Conservation (phyloP, 2,329 filamentous ascomycete genomes). For the Paramyrothecium sp. region DNA sequence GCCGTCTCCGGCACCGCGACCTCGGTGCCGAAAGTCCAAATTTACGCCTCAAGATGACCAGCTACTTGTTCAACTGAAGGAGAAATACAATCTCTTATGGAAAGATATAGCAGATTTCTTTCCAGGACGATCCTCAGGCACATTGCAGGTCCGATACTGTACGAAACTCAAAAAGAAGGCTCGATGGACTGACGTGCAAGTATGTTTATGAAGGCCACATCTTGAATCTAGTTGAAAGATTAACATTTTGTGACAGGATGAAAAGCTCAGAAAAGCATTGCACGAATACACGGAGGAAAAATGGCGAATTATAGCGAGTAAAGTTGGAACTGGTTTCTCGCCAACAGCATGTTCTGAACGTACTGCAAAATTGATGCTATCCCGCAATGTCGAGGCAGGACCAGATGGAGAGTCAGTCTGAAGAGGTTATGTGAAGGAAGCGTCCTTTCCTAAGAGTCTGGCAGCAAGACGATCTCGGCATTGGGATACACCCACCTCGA, state of each 20-base stretch:
- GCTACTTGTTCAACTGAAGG: conserved; percentile 84
- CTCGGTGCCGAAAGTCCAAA: conserved; percentile 85
- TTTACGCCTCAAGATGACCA: conserved; percentile 92
- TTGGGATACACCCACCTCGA: too few relatives aligned
- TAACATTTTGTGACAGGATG: conserved; percentile 53
- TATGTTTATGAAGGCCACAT: conserved; percentile 54
- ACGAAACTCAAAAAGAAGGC: conserved; percentile 94
- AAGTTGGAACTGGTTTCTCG: conserved; percentile 87
- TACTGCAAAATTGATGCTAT: conserved; percentile 61
- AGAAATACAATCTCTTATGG: conserved; percentile 93
- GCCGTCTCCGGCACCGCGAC: conserved; percentile 77
- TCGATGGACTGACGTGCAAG: conserved; percentile 91
- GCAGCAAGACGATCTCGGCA: too few relatives aligned
- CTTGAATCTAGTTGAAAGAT: not conserved
- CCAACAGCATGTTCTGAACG: conserved; percentile 84
- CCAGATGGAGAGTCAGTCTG: too few relatives aligned
- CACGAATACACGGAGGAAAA: conserved; percentile 88
- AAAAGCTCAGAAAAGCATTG: conserved; percentile 73
- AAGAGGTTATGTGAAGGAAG: too few relatives aligned
- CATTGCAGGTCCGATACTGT: conserved; percentile 90
- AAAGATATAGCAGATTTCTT: conserved; percentile 98
- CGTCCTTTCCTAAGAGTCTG: too few relatives aligned
- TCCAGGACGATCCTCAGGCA: conserved; percentile 87
- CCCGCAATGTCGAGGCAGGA: too few relatives aligned
- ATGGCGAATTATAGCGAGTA: conserved; percentile 88